Percentiles rank a stretch among this genome's conserved stretches.
Conservation (phyloP, 345 rosid species). For the Turritis glabra region DNA sequence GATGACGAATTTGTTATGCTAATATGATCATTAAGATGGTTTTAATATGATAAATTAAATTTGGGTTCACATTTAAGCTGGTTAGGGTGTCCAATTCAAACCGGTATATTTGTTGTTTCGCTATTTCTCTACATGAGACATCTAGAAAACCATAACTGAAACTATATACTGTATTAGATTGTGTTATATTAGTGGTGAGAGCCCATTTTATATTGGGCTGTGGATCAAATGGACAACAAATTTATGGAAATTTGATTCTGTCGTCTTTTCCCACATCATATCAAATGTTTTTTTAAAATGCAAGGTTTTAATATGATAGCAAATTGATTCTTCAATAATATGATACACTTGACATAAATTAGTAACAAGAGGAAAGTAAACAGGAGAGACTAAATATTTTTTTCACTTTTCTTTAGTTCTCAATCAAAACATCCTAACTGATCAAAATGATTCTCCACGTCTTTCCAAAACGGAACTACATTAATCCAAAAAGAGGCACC, state of each 20-base stretch:
- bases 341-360: background rate
- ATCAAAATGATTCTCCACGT: background rate
- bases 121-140: background rate
- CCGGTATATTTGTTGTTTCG: background rate
- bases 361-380: too few relatives aligned
- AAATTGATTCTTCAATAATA: background rate
- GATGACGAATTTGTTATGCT: background rate
- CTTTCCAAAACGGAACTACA: background rate
- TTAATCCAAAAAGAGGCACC: background rate
- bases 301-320: background rate
- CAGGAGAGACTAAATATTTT: too few relatives aligned
- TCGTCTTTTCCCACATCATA: background rate
- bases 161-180: too few relatives aligned
- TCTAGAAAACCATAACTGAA: background rate
- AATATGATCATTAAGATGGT: background rate
- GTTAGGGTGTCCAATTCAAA: background rate
- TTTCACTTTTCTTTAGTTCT: background rate
- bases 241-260: background rate
- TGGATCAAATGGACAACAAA: background rate
- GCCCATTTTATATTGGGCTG: background rate
- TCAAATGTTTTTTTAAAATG: background rate
- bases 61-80: background rate
- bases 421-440: background rate
- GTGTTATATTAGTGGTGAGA: too few relatives aligned
- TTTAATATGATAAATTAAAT: background rate